phyloP scores from a whole-genome alignment of 2,329 filamentous ascomycete genomes.

The Pseudogymnoascus sp. region DNA sequence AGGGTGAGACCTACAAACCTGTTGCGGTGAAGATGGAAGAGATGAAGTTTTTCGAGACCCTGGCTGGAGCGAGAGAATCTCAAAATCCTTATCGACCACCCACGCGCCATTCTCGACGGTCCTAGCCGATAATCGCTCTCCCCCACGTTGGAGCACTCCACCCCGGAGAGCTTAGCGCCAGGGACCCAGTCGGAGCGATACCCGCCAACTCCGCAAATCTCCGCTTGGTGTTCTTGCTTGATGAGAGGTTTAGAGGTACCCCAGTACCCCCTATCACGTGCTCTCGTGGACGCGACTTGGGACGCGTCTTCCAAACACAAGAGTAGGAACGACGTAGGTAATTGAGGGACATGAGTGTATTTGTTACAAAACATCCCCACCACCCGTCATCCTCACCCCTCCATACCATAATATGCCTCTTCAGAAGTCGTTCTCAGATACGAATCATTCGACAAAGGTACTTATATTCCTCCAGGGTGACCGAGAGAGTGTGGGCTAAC shows the following conservation, averaged over 20 bases:
- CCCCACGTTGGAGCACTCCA: constrained; percentile 6
- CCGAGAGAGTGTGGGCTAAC: not conserved
- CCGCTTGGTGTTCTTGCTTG: not conserved
- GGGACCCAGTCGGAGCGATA: not conserved
- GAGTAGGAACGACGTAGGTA: not conserved
- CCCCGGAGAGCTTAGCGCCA: not conserved
- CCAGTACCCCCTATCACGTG: constrained; percentile 11
- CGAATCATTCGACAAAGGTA: constrained; percentile 28
- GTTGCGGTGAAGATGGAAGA: constrained; percentile 4
- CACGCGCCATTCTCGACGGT: not conserved
- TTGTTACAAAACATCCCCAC: not conserved
- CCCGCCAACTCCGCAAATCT: constrained; percentile 6
- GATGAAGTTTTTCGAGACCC: not conserved
- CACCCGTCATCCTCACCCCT: not conserved
- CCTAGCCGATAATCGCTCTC: constrained; percentile 7
- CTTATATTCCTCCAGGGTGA: constrained; percentile 3
- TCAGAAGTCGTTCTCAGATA: constrained; percentile 33
- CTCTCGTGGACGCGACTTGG: constrained; percentile 11
- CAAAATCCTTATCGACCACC: constrained; percentile 7
- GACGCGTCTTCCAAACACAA: constrained; percentile 11
- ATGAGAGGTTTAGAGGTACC: not conserved
- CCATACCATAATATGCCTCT: constrained; percentile 27
- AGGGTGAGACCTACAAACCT: not conserved
- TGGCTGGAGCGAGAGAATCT: not conserved
- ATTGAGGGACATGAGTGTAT: not conserved